Conservation (phyloP, 495 filamentous ascomycete species). For the Penicillium taxi region DNA sequence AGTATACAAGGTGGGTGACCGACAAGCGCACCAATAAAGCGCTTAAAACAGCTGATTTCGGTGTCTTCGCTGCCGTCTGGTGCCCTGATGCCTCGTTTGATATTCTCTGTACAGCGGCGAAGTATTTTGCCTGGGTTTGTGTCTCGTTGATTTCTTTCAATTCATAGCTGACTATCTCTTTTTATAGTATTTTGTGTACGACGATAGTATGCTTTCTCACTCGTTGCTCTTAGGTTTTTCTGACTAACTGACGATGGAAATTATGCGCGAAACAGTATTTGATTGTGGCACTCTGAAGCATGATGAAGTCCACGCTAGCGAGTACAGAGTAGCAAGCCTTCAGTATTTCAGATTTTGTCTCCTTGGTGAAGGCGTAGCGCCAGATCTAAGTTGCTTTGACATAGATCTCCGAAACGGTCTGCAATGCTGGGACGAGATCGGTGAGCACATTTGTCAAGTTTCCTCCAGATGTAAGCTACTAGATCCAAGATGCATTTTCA, state of each 20-base stretch:
- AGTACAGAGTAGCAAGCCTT: not conserved
- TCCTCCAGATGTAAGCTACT: not conserved
- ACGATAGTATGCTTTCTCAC: not conserved
- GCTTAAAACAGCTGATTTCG: not conserved
- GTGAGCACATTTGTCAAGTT: not conserved
- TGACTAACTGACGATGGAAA: too few species aligned
- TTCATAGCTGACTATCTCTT: too few species aligned
- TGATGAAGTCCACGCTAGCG: not conserved
- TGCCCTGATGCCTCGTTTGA: not conserved
- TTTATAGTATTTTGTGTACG: constrained; percentile 1
- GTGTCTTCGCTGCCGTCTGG: constrained; percentile 1
- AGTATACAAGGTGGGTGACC: not conserved
- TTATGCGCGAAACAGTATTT: too few species aligned
- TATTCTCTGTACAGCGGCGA: constrained; percentile 1
- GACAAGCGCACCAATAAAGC: not conserved
- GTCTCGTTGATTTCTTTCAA: too few species aligned
- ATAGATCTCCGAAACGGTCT: not conserved
- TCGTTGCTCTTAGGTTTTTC: too few species aligned
- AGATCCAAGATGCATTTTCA: not conserved
- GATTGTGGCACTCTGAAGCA: constrained; percentile 1
- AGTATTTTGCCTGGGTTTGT: constrained; percentile 4
- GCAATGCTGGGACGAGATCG: constrained; percentile 1
- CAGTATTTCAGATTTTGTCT: constrained; percentile 3
- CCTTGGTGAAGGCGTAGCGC: not conserved
- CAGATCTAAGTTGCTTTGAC: not conserved